phyloP scores from a whole-genome alignment of 73 alveolate genomes.

The Stentor coeruleus region DNA sequence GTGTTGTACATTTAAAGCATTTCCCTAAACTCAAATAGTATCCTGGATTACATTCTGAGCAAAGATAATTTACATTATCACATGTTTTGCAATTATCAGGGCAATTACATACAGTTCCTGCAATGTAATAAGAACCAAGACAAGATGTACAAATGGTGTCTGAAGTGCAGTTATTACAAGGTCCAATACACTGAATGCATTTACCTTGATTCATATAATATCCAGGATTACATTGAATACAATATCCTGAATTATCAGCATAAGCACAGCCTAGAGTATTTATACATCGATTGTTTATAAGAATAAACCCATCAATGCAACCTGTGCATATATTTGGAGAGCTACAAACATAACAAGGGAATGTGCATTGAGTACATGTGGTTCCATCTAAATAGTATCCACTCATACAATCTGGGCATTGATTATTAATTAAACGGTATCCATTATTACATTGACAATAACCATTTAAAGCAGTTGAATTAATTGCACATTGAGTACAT shows the following conservation, averaged over 20 bases:
- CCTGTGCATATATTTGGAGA: background rate
- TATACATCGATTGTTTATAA: background rate
- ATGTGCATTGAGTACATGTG: background rate
- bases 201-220: background rate
- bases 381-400: background rate
- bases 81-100: background rate
- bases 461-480: background rate
- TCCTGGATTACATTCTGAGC: background rate
- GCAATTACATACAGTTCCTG: background rate
- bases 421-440: too few species aligned
- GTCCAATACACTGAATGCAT: background rate
- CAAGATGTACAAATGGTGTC: background rate
- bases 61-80: background rate
- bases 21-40: background rate
- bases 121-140: background rate
- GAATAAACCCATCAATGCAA: background rate
- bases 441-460: background rate
- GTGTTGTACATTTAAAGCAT: background rate
- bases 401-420: background rate
- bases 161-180: background rate
- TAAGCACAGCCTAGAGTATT: background rate
- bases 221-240: background rate
- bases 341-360: background rate
- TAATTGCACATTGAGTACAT: background rate
- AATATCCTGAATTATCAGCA: background rate